Evolutionary conservation across 2,329 filamentous ascomycete genomes (phyloP).

Genomic region (Phaeosphaeriaceae sp.): DNA sequence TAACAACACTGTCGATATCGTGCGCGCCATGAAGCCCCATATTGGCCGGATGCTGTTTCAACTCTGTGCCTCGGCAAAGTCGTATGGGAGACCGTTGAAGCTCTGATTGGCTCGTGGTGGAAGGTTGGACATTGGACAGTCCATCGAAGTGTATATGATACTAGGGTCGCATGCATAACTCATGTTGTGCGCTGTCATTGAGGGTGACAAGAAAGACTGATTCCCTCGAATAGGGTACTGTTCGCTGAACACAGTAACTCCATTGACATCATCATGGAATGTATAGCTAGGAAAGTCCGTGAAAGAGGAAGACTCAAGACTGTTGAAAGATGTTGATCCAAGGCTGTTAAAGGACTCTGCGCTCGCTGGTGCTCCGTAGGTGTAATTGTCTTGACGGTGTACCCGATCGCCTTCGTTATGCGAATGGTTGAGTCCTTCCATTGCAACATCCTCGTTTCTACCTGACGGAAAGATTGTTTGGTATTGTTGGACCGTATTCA

Average conservation of each 20-base stretch:
- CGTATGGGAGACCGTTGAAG: slow-evolving; percentile 17
- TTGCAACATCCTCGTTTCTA: neutral
- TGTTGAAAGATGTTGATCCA: neutral
- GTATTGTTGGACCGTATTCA: neutral
- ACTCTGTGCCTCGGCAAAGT: slow-evolving; percentile 7
- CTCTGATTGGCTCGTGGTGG: slow-evolving; percentile 5
- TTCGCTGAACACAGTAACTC: neutral
- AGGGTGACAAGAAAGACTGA: slow-evolving; percentile 5
- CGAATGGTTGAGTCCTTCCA: neutral
- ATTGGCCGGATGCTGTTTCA: neutral
- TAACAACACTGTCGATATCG: neutral
- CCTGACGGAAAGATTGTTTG: neutral
- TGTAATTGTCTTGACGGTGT: neutral
- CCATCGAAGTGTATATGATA: neutral
- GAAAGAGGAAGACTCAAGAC: neutral
- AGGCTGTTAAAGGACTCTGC: neutral
- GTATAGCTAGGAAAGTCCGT: neutral
- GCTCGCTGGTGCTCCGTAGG: neutral
- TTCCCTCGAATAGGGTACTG: slow-evolving; percentile 8
- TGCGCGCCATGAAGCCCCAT: neutral
- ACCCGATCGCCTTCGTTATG: neutral
- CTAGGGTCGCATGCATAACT: neutral
- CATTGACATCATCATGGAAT: neutral
- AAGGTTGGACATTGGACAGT: slow-evolving; percentile 7
- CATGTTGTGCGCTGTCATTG: slow-evolving; percentile 3